Evolutionary conservation across 2,329 filamentous ascomycete genomes (phyloP), one percentile per base, ranked within the genome.

Genomic region (Cordyceps farinosa): DNA sequence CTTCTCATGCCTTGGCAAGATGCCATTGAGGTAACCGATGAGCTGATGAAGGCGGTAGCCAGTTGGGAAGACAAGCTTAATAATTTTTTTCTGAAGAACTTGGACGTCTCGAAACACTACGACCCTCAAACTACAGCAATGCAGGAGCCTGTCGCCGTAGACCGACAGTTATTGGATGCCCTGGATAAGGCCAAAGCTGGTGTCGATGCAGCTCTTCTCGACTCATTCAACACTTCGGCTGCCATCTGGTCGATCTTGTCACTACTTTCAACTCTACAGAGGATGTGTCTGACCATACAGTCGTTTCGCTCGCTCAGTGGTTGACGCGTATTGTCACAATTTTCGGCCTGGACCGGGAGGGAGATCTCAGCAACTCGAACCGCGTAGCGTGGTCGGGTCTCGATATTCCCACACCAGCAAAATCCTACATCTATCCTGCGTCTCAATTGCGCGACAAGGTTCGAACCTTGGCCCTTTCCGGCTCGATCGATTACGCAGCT

Each of bases 41-140:
- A 54, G 10, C 52, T 54, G 47, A 56, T 88, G 45, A 85, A 82
- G 64, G 79, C 81, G 58, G 85, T 84, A 5, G 79, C 78, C 59
- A 80, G 80, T 1, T 90, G 86, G 82, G 88, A 91, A 69, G 84
- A 85, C 66, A 85, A 84, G 62, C 74, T 90, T n/a, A 85, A 87
- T 70, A 75, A 75, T 65, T 76, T 77, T 64, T 77, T 76, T 62
- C 69, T 75, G 40, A 75, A 74, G 66, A 70, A 75, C 38, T 62
- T 74, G 32, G 67, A 70, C 36, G 52, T 66, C n/a, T 65, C 52
- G 50, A 65, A 52, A 15, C 48, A 30, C 6, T n/a, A 8, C 29
- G 29, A 17, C 32, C 4, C 48, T 17, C 22, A 29, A 34, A 27
- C 17, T 4, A 3, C 32, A 8, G 29, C 50, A 53, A 7, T 15